Percentiles rank a stretch among this genome's conserved stretches.
phyloP scores from a whole-genome alignment of 176 grass and related monocot genomes.

The Puccinellia tenuiflora region DNA sequence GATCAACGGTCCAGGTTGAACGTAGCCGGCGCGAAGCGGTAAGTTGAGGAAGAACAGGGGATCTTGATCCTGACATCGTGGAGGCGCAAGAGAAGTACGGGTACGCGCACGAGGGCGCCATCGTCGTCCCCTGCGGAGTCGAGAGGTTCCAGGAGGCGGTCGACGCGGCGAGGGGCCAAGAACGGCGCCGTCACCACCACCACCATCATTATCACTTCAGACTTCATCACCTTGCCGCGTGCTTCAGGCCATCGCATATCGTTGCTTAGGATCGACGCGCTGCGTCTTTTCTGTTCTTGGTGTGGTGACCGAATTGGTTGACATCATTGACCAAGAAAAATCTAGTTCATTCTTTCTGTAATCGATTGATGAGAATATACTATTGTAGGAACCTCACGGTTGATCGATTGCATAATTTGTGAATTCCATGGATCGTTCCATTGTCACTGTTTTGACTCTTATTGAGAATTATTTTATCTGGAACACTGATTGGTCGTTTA shows the following conservation, averaged over 20 bases:
- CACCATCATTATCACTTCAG: not conserved
- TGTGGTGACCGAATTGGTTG: not conserved
- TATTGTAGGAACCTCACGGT: not conserved
- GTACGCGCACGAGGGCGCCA: not conserved
- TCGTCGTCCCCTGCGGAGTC: not conserved
- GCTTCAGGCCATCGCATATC: not conserved
- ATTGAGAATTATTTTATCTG: not conserved
- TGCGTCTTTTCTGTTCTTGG: not conserved
- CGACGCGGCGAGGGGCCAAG: not conserved
- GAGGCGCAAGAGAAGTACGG: constrained; percentile 13
- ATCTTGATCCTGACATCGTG: too few species aligned
- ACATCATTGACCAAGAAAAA: not conserved
- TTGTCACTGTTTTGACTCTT: not conserved
- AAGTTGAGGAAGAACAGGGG: too few species aligned
- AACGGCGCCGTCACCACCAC: not conserved
- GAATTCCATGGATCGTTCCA: not conserved
- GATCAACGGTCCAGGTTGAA: too few species aligned
- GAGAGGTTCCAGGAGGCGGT: not conserved
- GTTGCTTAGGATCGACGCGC: not conserved
- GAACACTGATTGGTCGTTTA: not conserved
- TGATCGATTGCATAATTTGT: not conserved
- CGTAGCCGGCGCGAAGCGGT: too few species aligned
- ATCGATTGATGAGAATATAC: not conserved
- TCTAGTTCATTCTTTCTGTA: not conserved
- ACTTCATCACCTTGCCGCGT: not conserved